A percentile compares a stretch with the other conserved stretches of the same genome.
These are phyloP conservation scores for Lecanicillium sp. DNA, from an alignment of 2,329 filamentous ascomycete species.

Conservation along the genomic window DNA sequence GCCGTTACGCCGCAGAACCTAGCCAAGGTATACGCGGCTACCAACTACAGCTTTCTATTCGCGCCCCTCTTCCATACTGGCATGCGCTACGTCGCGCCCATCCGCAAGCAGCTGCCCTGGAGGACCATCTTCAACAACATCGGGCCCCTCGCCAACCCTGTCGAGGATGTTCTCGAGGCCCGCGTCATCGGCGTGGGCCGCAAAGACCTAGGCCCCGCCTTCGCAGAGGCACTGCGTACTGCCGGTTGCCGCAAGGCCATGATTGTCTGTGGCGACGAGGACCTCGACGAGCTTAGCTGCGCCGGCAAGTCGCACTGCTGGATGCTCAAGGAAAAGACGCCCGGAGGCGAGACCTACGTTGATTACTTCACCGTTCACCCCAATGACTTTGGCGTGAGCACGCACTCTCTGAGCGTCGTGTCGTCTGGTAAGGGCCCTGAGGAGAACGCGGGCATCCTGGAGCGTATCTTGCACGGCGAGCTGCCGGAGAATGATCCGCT, in stretches of 20 bases:
- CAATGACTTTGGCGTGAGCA: constrained; percentile 76
- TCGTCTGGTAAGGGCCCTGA: constrained; percentile 78
- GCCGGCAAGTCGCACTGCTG: constrained; percentile 86
- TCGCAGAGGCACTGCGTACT: constrained; percentile 75
- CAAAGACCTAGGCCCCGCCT: constrained; percentile 78
- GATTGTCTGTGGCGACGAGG: constrained; percentile 88
- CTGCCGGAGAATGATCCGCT: constrained; percentile 74
- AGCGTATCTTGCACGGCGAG: constrained; percentile 68
- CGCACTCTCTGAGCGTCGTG: constrained; percentile 70
- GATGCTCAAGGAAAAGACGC: constrained; percentile 55
- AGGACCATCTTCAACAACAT: constrained; percentile 97
- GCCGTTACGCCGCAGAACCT: constrained; percentile 70
- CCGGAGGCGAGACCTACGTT: constrained; percentile 44
- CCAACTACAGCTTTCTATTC: constrained; percentile 93
- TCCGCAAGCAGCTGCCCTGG: constrained; percentile 84
- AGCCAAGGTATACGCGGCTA: constrained; percentile 63
- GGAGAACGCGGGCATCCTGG: constrained; percentile 82
- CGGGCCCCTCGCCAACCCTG: constrained; percentile 84
- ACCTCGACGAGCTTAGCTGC: constrained; percentile 92
- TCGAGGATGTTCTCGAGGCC: constrained; percentile 78
- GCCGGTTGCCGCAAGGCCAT: constrained; percentile 76
- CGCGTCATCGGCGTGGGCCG: constrained; percentile 90
- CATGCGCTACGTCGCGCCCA: constrained; percentile 81
- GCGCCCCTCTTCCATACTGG: constrained; percentile 95
- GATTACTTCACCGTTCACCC: constrained; percentile 75